Evolutionary conservation across 768 basidiomycete genomes (phyloP), one percentile per base, ranked within the genome.

Genomic region (Artomyces pyxidatus): DNA sequence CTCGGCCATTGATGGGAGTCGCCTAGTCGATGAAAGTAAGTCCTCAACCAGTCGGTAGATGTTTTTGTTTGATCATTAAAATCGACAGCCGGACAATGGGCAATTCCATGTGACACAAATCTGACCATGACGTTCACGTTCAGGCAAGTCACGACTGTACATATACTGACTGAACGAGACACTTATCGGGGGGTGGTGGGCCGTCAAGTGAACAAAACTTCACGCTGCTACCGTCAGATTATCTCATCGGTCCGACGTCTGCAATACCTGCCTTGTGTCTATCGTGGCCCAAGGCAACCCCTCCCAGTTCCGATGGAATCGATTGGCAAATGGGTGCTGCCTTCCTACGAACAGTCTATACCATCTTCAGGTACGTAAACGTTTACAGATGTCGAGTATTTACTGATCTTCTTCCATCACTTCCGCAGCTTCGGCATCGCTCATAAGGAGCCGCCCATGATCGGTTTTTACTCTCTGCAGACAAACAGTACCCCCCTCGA

Each of bases 271-370:
- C 74, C 50, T 62, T 86, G 12, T 90, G 88, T 64, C 65, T 89
- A 37, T 68, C 84, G 22, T 90, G 88, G 88, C 87, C 86, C 1
- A 70, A 66, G 54, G 85, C 85, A 4, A 64, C 69, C 17, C 71
- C 79, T 7, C 88, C 85, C 0, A 83, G 72, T 49, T 53, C 80
- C 12, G 83, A 88, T 62, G 88, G 85, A 12, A 74, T 90, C 45
- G 88, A 90, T 58, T 90, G 88, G 88, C 85, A 88, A 62, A 70
- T 90, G 42, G 86, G 85, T 19, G 62, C 75, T 1, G 72, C 82
- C 0, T 89, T 89, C 61, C 59, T 90, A 47, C 73, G 81, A 28
- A 85, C 84, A 2, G 85, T 89, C 0, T 90, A 89, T 61, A 81
- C 84, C 4, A 70, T 89, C 35, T 89, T 78, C 71, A 88, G 83